A percentile compares a stretch with the other conserved stretches of the same genome.
Conservation (phyloP, 306 rosid genomes). For the Calophaca sinica region DNA sequence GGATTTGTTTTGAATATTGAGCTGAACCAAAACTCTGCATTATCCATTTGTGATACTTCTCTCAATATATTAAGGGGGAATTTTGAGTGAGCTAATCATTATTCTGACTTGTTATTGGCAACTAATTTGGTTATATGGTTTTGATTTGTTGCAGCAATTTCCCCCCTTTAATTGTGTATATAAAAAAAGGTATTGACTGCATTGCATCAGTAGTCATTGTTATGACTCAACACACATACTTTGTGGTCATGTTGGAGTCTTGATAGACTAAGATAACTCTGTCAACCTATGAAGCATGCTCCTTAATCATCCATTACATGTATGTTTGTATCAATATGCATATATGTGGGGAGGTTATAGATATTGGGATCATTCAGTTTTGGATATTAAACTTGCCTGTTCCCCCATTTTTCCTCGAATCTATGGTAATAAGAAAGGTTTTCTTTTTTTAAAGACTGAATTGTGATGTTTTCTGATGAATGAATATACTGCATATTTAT, state of each 20-base stretch:
- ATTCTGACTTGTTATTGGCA: constrained; percentile 32
- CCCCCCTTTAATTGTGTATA: background rate
- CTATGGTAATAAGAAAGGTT: background rate
- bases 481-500: constrained; percentile 6
- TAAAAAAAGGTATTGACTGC: constrained; percentile 25
- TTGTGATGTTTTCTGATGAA: constrained; percentile 25
- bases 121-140: constrained; percentile 39
- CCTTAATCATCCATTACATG: background rate
- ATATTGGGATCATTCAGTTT: constrained; percentile 1
- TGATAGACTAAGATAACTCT: constrained; percentile 16
- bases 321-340: background rate
- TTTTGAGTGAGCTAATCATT: constrained; percentile 25
- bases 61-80: background rate
- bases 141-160: constrained; percentile 34
- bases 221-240: constrained; percentile 30
- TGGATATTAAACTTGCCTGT: constrained; percentile 10
- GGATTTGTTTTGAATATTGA: constrained; percentile 59
- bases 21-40: constrained; percentile 24
- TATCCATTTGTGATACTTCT: constrained; percentile 1
- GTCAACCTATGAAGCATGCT: constrained; percentile 19
- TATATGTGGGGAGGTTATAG: constrained; percentile 11
- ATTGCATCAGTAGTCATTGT: constrained; percentile 12
- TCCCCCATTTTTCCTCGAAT: background rate
- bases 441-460: background rate
- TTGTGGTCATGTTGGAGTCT: constrained; percentile 18